Percentiles rank a stretch among this genome's conserved stretches.
Conservation (phyloP, 805 yeast genomes). For the Hermanozyma aechmeae region DNA sequence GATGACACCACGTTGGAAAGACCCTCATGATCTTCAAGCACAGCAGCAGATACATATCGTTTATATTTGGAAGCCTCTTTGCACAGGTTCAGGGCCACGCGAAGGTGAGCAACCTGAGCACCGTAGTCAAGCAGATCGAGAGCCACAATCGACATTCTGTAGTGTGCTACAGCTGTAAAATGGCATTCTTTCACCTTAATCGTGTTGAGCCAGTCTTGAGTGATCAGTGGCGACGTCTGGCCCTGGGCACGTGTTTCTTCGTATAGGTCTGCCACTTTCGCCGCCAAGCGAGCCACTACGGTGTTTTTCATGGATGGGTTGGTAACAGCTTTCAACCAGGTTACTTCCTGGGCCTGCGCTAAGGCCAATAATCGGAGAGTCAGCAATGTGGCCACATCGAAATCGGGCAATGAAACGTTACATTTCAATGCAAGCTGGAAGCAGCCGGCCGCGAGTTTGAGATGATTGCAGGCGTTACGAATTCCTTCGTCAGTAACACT, state of each 20-base stretch:
- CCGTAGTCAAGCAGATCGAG: slow-evolving; percentile 52
- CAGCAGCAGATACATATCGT: slow-evolving; percentile 32
- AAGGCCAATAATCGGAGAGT: slow-evolving; percentile 46
- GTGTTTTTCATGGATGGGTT: slow-evolving; percentile 43
- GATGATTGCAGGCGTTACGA: slow-evolving; percentile 52
- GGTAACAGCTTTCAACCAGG: slow-evolving; percentile 65
- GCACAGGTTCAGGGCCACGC: slow-evolving; percentile 31
- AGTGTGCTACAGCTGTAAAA: slow-evolving; percentile 64
- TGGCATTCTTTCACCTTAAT: slow-evolving; percentile 51
- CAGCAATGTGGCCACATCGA: slow-evolving; percentile 41
- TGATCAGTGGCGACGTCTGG: slow-evolving; percentile 36
- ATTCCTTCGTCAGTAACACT: slow-evolving; percentile 42
- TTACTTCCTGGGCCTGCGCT: slow-evolving; percentile 83
- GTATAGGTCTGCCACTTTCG: slow-evolving; percentile 54
- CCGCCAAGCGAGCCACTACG: slow-evolving; percentile 53
- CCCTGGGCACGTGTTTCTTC: slow-evolving; percentile 28
- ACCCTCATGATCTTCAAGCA: slow-evolving; percentile 44
- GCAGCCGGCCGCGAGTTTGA: slow-evolving; percentile 67
- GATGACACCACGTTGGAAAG: slow-evolving; percentile 37
- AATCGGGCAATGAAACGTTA: slow-evolving; percentile 25
- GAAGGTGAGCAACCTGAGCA: slow-evolving; percentile 54
- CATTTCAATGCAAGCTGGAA: slow-evolving; percentile 22
- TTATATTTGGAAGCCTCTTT: slow-evolving; percentile 27
- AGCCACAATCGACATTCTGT: slow-evolving; percentile 46
- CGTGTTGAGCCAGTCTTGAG: slow-evolving; percentile 59